Conservation (phyloP, 2,329 filamentous ascomycete genomes). For the Cladosporium sp. region DNA sequence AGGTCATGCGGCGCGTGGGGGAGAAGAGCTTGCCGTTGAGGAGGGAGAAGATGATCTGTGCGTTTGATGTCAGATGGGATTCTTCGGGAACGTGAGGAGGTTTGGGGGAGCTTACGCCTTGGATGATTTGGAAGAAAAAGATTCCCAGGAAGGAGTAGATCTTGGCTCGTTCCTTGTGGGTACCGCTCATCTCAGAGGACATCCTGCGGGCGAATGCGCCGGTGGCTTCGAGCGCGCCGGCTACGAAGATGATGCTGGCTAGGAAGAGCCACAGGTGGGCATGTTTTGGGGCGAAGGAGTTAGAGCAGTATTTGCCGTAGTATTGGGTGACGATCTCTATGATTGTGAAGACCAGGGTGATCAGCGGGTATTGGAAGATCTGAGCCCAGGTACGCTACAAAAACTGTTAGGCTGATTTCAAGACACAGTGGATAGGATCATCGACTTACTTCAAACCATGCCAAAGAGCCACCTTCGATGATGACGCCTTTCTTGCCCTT, state of each 20-base stretch:
- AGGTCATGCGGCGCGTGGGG: slow-evolving; percentile 14
- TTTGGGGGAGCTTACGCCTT: slow-evolving; percentile 13
- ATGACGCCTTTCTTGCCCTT: slow-evolving; percentile 17
- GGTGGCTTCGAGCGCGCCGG: slow-evolving; percentile 16
- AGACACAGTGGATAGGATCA: not conserved
- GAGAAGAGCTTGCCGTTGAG: slow-evolving; percentile 21
- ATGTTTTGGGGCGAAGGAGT: slow-evolving; percentile 18
- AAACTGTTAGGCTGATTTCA: not conserved
- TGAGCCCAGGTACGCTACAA: slow-evolving; percentile 14
- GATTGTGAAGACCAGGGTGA: slow-evolving; percentile 16
- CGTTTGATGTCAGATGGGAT: not conserved
- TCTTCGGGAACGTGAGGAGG: not conserved
- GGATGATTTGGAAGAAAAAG: slow-evolving; percentile 18
- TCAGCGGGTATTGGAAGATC: slow-evolving; percentile 18
- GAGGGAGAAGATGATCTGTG: slow-evolving; percentile 17
- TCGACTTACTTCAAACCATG: slow-evolving; percentile 16
- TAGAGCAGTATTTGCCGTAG: slow-evolving; percentile 20
- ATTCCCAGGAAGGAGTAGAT: slow-evolving; percentile 18
- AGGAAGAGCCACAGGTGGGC: slow-evolving; percentile 18
- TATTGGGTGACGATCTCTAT: slow-evolving; percentile 21
- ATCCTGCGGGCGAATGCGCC: slow-evolving; percentile 15
- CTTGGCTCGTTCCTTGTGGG: slow-evolving; percentile 15
- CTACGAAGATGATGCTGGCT: slow-evolving; percentile 15
- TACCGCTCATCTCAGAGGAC: slow-evolving; percentile 12
- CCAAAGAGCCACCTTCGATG: slow-evolving; percentile 16